These are phyloP conservation scores for Fusarium sp. DNA, from an alignment of 2,329 filamentous ascomycete genomes.

Conservation along the genomic window DNA sequence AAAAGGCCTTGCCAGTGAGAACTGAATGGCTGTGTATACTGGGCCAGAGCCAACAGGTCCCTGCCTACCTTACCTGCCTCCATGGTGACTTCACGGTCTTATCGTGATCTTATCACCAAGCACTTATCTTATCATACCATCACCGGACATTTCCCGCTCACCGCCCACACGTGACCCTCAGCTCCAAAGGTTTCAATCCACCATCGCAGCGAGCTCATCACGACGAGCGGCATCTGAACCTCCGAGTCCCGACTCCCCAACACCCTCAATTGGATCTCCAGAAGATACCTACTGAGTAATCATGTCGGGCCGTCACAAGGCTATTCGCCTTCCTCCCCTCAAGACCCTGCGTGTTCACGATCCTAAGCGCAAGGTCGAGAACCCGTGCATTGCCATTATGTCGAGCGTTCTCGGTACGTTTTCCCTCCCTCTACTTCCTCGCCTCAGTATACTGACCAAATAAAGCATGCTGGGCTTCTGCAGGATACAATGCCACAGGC, in stretches of 20 bases:
- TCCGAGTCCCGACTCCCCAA: not conserved
- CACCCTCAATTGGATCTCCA: conserved; percentile 18
- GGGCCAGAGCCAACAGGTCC: no score
- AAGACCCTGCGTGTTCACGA: conserved; percentile 66
- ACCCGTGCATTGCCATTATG: conserved; percentile 69
- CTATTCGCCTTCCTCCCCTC: conserved; percentile 69
- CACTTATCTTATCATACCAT: conserved; percentile 12
- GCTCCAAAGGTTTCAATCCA: conserved; percentile 38
- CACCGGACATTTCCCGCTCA: conserved; percentile 25
- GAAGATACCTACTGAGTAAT: conserved; percentile 19
- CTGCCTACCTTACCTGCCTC: not conserved
- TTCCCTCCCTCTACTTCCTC: not conserved
- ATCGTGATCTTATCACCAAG: not conserved
- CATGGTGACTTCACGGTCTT: not conserved
- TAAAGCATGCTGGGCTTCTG: conserved; percentile 85
- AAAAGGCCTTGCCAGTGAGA: not conserved
- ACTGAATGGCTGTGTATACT: not conserved
- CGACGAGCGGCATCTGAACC: not conserved
- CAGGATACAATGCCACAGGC: conserved; percentile 73
- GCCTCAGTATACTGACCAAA: not conserved
- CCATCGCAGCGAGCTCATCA: conserved; percentile 18
- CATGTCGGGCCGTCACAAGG: conserved; percentile 61
- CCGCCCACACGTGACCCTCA: conserved; percentile 39
- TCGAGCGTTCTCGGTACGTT: conserved; percentile 66
- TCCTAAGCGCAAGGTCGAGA: conserved; percentile 61